A percentile compares a stretch with the other conserved stretches of the same genome.
Evolutionary conservation across 164 flowering plant genomes (phyloP).

Genomic region (Euptelea pleiosperma): DNA sequence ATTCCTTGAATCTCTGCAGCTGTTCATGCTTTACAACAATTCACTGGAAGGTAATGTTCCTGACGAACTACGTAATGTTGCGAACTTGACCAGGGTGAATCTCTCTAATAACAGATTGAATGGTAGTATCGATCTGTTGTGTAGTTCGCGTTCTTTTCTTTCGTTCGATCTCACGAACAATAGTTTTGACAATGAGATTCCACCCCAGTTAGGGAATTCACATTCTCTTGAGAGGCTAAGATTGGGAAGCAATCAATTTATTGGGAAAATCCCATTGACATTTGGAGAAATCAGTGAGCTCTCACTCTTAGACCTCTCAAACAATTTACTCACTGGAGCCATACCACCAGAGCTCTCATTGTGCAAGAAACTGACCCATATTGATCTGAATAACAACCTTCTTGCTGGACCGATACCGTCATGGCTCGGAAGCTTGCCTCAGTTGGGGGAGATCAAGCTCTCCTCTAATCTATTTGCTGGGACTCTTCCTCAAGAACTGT

Average conservation of each 20-base stretch:
- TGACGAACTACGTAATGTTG: conserved; percentile 33
- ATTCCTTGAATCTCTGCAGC: conserved; percentile 43
- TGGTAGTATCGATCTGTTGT: conserved; percentile 71
- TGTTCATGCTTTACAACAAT: conserved; percentile 90
- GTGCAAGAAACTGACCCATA: conserved; percentile 69
- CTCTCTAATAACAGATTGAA: conserved; percentile 72
- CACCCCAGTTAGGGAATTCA: conserved; percentile 67
- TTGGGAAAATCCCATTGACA: conserved; percentile 59
- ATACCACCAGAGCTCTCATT: conserved; percentile 67
- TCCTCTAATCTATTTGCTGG: conserved; percentile 62
- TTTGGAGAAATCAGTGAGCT: conserved; percentile 56
- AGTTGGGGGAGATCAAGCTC: conserved; percentile 81
- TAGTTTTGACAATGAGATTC: conserved; percentile 58
- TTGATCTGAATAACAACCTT: conserved; percentile 72
- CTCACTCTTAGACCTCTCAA: conserved; percentile 70
- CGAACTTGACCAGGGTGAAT: conserved; percentile 78
- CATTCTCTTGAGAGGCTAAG: conserved; percentile 65
- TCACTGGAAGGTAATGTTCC: conserved; percentile 84
- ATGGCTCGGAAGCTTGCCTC: conserved; percentile 77
- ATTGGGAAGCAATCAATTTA: conserved; percentile 62
- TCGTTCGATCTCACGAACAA: conserved; percentile 88
- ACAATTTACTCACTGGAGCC: conserved; percentile 61
- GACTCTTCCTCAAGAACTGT: conserved; percentile 58
- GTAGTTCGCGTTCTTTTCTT: conserved; percentile 55
- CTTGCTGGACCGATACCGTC: conserved; percentile 65